Conservation (phyloP, 805 yeast genomes). For the Kodamaea kaohsiungensis region DNA sequence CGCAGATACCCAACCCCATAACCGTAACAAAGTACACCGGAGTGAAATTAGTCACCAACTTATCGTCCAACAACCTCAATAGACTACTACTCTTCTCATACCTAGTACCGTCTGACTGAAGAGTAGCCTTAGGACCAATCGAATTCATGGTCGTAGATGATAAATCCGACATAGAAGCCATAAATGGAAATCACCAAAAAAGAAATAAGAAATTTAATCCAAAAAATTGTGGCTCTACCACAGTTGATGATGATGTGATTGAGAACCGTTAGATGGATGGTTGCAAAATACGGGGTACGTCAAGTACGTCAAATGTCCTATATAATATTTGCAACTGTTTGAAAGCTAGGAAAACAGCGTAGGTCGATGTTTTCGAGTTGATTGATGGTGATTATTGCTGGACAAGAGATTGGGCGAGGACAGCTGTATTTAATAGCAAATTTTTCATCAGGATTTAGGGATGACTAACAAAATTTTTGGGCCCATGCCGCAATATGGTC, state of each 20-base stretch:
- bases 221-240: background rate
- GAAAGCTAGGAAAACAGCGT: background rate
- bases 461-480: background rate
- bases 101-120: background rate
- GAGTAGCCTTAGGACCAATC: background rate
- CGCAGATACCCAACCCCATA: slow-evolving; percentile 86
- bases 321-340: background rate
- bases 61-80: slow-evolving; percentile 2
- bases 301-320: background rate
- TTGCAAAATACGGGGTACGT: background rate
- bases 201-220: background rate
- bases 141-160: background rate
- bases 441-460: background rate
- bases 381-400: background rate
- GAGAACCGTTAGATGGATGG: background rate
- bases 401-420: background rate
- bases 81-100: background rate
- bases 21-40: slow-evolving; percentile 69
- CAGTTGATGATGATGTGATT: background rate
- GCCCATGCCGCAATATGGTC: background rate
- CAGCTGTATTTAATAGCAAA: background rate
- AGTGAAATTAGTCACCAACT: slow-evolving; percentile 25
- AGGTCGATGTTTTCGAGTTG: background rate
- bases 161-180: background rate
- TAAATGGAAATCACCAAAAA: no score